Evolutionary conservation across 108 stramenopile species (phyloP), one percentile per base, ranked within the genome.

Genomic region (Cyclotella atomus): DNA sequence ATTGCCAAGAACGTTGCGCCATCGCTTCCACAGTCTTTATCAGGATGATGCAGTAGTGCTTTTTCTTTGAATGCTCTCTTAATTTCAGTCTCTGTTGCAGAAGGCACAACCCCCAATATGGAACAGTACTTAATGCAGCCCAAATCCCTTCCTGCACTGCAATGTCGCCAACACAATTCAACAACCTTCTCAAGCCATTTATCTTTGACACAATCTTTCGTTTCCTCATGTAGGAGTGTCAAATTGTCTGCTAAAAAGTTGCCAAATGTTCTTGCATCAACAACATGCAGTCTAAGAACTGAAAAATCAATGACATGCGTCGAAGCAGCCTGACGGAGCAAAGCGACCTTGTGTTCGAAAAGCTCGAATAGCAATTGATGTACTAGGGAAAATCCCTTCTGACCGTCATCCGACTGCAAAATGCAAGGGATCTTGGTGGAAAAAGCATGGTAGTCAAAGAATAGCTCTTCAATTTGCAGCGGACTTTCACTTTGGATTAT

Each of bases 311-410:
- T 63, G 21, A 65, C 20, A 12, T 75, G 62, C 23, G 23, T 43
- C 10, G 55, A 45, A 27, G 61, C 49, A 10, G 25, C 8, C 27
- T 29, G 8, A 6, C 53, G 24, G 16, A 88, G 65, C 32, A 32
- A 6, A 12, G 44, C 33, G 29, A 88, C 47, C 29, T 81, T 56
- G 14, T 77, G 50, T 15, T 53, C 57, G 27, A 88, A 64, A 15
- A 46, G 72, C 47, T 85, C 79, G 30, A 36, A 75, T 6, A 88
- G 41, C 14, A 88, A 36, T 33, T 85, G 84, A 62, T 88, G 83
- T 7, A 70, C 69, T 24, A 83, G 71, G 15, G 61, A 23, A 55
- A 81, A 83, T 32, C 68, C 52, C 52, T 67, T 81, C 44, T 33
- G 23, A 25, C 54, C 59, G n/a, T 66, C 49, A 4, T n/a, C 9